Percentiles rank a stretch among this genome's conserved stretches.
Conservation (phyloP, 352 stramenopile genomes). For the Pythium guiyangense region DNA sequence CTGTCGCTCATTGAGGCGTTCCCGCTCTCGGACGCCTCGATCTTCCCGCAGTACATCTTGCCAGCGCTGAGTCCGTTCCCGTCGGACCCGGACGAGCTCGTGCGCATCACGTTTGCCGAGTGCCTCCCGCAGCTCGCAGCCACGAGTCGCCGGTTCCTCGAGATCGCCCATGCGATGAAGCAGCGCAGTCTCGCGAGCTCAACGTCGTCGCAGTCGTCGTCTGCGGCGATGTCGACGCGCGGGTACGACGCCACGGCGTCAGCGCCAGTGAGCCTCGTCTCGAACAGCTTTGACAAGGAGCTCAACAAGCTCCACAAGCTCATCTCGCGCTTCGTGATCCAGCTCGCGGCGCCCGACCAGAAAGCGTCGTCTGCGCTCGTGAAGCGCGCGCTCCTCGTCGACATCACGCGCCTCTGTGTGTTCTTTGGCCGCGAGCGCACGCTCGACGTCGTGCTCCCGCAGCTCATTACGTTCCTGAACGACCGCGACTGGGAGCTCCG, state of each 20-base stretch:
- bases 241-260: constrained; percentile 24
- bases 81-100: constrained; percentile 89
- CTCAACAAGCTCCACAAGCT: constrained; percentile 91
- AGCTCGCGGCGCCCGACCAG: constrained; percentile 88
- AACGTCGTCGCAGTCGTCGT: constrained; percentile 24
- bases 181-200: constrained; percentile 48
- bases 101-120: constrained; percentile 94
- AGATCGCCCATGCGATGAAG: constrained; percentile 90
- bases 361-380: constrained; percentile 90
- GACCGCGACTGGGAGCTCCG: constrained; percentile 92
- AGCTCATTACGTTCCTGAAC: constrained; percentile 97
- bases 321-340: constrained; percentile 92
- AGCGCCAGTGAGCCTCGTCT: constrained; percentile 45
- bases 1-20: constrained; percentile 90
- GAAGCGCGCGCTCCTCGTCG: constrained; percentile 92
- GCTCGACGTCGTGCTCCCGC: constrained; percentile 94
- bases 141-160: constrained; percentile 91
- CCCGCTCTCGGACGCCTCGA: constrained; percentile 91
- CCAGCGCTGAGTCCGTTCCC: constrained; percentile 88
- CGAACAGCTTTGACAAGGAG: constrained; percentile 91
- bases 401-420: constrained; percentile 94
- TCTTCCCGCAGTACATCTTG: constrained; percentile 97
- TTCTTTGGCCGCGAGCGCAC: constrained; percentile 96
- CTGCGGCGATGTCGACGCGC: constrained; percentile 26
- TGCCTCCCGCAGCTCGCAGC: constrained; percentile 91